A percentile compares a stretch with the other conserved stretches of the same genome.
Evolutionary conservation across 257 asterid genomes (phyloP).

Genomic region (Solanum medicagineum): DNA sequence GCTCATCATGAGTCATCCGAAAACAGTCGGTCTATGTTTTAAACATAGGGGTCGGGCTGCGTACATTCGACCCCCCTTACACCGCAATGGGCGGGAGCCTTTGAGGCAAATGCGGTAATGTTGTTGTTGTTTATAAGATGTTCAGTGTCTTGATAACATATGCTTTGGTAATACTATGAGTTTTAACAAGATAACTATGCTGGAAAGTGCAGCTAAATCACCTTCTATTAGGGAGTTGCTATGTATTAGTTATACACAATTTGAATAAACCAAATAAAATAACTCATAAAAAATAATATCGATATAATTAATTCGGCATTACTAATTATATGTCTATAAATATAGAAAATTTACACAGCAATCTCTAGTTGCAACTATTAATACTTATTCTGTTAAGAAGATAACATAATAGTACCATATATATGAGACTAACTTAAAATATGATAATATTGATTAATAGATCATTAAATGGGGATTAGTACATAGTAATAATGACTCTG

Average conservation of each 20-base stretch:
- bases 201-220: too few relatives aligned
- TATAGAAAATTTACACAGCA: background rate
- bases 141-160: background rate
- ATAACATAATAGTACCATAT: background rate
- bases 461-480: background rate
- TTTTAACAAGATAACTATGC: background rate
- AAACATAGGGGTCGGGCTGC: too few relatives aligned
- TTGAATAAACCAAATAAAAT: background rate
- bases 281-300: background rate
- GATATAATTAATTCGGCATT: background rate
- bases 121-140: background rate
- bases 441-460: background rate
- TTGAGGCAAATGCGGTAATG: too few relatives aligned
- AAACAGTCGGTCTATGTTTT: too few relatives aligned
- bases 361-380: background rate
- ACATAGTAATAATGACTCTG: background rate
- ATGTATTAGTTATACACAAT: background rate
- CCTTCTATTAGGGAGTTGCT: background rate
- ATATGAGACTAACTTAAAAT: background rate
- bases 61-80: too few relatives aligned
- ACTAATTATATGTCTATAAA: background rate
- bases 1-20: too few relatives aligned
- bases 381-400: background rate
- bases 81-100: too few relatives aligned
- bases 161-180: background rate